Evolutionary conservation across 371 early-diverging fungal species (phyloP), one percentile per base, ranked within the genome.

Genomic region (Mucor mucedo): DNA sequence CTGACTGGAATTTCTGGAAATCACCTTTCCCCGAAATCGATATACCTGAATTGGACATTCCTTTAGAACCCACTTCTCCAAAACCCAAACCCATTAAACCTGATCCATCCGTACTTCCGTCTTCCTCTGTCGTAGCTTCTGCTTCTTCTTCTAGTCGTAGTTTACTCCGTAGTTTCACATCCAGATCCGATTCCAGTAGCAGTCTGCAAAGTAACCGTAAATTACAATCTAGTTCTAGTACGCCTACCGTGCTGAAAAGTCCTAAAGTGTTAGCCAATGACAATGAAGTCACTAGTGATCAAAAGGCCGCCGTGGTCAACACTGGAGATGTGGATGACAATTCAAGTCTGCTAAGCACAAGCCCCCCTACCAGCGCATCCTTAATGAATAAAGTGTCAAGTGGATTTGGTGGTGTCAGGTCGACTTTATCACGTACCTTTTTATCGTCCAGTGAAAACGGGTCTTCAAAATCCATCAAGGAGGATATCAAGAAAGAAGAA

Each of bases 1-100:
- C 87, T 66, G 96, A 96, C 71, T 95, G 86, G 84, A 90, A 92
- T 65, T 97, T 78, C 68, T 97, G 97, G 97, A 87, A 87, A 63
- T 60, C 76, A 1, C 68, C 81, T 0, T 54, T 90, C 35, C 84
- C 86, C 0, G 70, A 76, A 0, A 75, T 88, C 30, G 87, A 89
- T 10, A 69, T 86, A 9, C 86, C 85, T n/a, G 73, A 76, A 40
- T 61, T 84, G 21, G 71, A 70, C 2, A 67, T 68, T 29, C 65
- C 75, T 21, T 38, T 56, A 6, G 60, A 61, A 28, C 64, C 75
- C 65, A 66, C 65, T 61, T 69, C 71, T 55, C 56, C 71, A 53
- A 48, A 70, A 42, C 79, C 79, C 5, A 73, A 69, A 28, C 79
- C 79, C 1, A 80, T 80, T 28, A 70, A 67, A 35, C 74, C 82